A percentile compares a stretch with the other conserved stretches of the same genome.
Conservation (phyloP, 192 early-diverging fungal species). For the Glomus cerebriforme region DNA sequence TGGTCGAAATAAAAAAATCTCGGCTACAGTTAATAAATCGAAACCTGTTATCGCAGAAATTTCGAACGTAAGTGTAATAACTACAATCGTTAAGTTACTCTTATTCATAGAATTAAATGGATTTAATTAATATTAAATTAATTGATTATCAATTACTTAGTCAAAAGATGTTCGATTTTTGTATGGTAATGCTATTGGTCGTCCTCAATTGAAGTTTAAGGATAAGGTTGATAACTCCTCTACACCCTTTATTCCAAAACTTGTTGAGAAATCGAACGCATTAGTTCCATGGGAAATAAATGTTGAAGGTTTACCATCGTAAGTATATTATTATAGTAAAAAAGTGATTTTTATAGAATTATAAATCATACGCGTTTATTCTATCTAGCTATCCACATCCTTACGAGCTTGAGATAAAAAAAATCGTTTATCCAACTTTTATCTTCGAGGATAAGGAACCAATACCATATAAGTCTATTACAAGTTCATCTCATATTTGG, state of each 20-base stretch:
- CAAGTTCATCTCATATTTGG: slow-evolving; percentile 72
- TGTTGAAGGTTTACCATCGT: neutral
- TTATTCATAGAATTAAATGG: neutral
- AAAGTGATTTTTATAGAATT: neutral
- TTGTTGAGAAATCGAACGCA: slow-evolving; percentile 83
- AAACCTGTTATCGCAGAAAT: slow-evolving; percentile 51
- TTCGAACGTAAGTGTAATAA: slow-evolving; percentile 14
- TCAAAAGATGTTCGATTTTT: slow-evolving; percentile 45
- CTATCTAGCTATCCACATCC: slow-evolving; percentile 69
- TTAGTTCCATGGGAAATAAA: slow-evolving; percentile 65
- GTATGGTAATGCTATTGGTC: slow-evolving; percentile 70
- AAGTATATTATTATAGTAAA: neutral
- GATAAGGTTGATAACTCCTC: slow-evolving; percentile 87
- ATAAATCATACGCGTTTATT: neutral
- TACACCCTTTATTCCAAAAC: slow-evolving; percentile 78
- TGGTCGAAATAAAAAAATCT: slow-evolving; percentile 46
- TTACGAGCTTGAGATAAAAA: slow-evolving; percentile 86
- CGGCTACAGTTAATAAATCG: slow-evolving; percentile 42
- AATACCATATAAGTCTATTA: slow-evolving; percentile 59
- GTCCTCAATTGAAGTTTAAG: slow-evolving; percentile 87
- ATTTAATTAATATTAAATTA: neutral
- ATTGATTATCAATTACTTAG: neutral
- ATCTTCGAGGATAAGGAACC: slow-evolving; percentile 65
- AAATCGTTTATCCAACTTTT: slow-evolving; percentile 71
- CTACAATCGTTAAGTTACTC: neutral